Percentiles rank a stretch among this genome's conserved stretches.
These are phyloP conservation scores for Phoma sp. DNA, from an alignment of 2,329 filamentous ascomycete genomes.

Conservation along the genomic window DNA sequence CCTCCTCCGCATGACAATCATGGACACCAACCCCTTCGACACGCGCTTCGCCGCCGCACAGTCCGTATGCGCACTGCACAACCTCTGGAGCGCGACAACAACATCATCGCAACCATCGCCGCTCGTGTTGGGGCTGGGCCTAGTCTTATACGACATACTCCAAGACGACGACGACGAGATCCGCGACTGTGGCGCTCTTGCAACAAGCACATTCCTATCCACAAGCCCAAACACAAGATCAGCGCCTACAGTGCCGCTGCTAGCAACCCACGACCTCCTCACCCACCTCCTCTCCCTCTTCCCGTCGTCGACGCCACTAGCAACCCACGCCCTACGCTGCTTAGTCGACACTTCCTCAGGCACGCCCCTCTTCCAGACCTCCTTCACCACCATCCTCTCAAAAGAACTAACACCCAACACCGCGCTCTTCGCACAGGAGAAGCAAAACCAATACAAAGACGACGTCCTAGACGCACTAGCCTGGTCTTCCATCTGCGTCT, in stretches of 20 bases:
- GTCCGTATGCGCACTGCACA: constrained; percentile 58
- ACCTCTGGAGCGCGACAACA: constrained; percentile 26
- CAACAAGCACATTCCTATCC: constrained; percentile 57
- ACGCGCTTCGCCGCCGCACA: constrained; percentile 66
- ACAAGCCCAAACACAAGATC: constrained; percentile 18
- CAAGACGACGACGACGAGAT: constrained; percentile 94
- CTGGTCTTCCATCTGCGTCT: constrained; percentile 66
- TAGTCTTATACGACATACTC: constrained; percentile 55
- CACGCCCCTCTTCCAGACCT: not conserved
- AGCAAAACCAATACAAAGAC: constrained; percentile 93
- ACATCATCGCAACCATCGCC: constrained; percentile 2
- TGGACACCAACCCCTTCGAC: constrained; percentile 62
- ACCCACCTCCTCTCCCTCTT: constrained; percentile 45
- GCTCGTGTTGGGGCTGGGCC: constrained; percentile 34
- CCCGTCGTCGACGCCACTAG: constrained; percentile 40
- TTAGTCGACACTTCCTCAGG: constrained; percentile 41
- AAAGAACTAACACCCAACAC: constrained; percentile 57
- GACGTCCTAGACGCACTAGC: constrained; percentile 73
- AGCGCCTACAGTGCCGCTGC: constrained; percentile 55
- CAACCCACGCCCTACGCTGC: constrained; percentile 47
- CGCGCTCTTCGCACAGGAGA: constrained; percentile 83
- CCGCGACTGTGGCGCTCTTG: constrained; percentile 66
- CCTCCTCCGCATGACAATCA: constrained; percentile 38
- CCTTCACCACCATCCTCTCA: constrained; percentile 32
- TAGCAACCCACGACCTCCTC: constrained; percentile 53